Evolutionary conservation across 106 monocot genomes (phyloP), one percentile per base, ranked within the genome.

Genomic region (Hemerocallis citrina): DNA sequence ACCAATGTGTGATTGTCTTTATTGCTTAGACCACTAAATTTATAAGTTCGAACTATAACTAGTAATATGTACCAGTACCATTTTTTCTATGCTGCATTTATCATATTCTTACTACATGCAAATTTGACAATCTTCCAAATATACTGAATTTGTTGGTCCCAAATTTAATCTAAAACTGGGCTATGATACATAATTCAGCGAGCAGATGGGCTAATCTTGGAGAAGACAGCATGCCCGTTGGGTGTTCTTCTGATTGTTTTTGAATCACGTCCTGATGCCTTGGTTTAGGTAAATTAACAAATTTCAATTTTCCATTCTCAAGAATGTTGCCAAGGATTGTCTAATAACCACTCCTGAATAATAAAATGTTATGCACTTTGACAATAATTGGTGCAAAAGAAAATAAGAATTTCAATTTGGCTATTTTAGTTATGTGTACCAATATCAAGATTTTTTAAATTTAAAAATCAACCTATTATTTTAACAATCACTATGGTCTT

Each of bases 201-300:
- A 75, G 81, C 98, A 42, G 91, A 91, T 70, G 88, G 73, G 45
- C 61, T 95, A 19, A 68, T 89, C 29, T 68, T 89, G 55, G 89
- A 94, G 65, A 89, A 89, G 57, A 86, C 80, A 63, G 79, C 85
- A 15, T 75, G 73, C 36, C 86, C 94, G 25, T 72, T 98, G 52
- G 96, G 91, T 52, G 96, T 98, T 68, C 77, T 98, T 8, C 43
- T 98, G 21, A 98, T 91, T 73, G 77, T 98, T 46, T 98, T 98
- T 80, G 96, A 98, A 62, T 91, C 96, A 54, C 79, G 96, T 21
- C 91, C 96, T 59, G 96, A 98, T 79, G 96, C 91, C 48, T 69
- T 98, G 34, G 96, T 98, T 58, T 91, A 96, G 95, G 95, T 95
- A 78, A 63, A 63, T 20, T 12, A 31, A 43, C 17, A n/a, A 15